Base-by-base conservation (phyloP, 805 yeast species). In the Kuraishia borneana region DNA sequence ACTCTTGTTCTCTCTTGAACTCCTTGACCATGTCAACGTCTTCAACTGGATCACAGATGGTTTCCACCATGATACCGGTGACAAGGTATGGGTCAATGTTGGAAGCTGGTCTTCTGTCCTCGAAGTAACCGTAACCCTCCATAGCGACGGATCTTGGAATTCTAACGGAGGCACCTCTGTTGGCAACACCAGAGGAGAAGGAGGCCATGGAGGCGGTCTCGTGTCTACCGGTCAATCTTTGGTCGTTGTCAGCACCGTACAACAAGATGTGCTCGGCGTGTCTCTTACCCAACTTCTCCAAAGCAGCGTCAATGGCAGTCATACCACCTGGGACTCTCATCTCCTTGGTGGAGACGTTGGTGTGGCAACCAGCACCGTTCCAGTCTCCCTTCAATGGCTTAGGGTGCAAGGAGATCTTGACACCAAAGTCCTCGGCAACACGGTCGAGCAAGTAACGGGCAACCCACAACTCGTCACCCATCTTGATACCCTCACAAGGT, bases 351-450 rank as follows among this genome's bases (percentile, higher is more conserved):
- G 96, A 87, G 41, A 92, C 97, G 63, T 92, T 92, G 61, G 98
- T 92, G 69, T 92, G 98, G 73, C 97, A 89, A 54, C 98, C 98
- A 61, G 98, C 97, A 71, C 98, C 98, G 63, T 92, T 92, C 97
- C 97, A 92, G 69, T 89, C 97, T 51, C 97, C 97, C 71, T 80
- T 75, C 62, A 92, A 74, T 50, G 98, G 97, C 76, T 92, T 92
- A 65, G 98, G 98, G 77, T 92, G 98, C 81, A 88, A 80, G 31
- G 96, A 85, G 50, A 92, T 89, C 81, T 87, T 88, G 60, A 92
- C 94, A 60, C 95, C 97, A 55, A 92, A 92, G 64, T 92, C 98
- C 72, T 92, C 98, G 46, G 97, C 96, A 36, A 87, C 92, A 67
- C 96, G 81, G 66, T 76, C 77, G 56, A 92, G 70, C 51, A 92